Conservation (phyloP, 2,329 filamentous ascomycete genomes). For the Ambrosiella xylebori region DNA sequence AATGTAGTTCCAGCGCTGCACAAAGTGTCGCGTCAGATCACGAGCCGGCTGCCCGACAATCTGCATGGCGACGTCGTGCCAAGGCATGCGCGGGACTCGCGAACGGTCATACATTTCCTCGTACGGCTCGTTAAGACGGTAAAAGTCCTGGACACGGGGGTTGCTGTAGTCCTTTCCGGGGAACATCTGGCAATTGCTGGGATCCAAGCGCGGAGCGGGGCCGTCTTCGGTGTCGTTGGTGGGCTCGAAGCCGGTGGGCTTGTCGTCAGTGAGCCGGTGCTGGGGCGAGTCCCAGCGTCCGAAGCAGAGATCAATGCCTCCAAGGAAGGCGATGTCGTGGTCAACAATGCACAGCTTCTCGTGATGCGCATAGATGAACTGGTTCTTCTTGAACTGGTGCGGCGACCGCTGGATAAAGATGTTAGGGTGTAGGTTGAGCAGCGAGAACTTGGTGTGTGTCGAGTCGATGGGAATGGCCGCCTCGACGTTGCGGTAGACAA, state of each 20-base stretch:
- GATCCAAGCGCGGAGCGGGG: slow-evolving; percentile 48
- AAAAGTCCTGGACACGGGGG: slow-evolving; percentile 88
- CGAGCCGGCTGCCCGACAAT: slow-evolving; percentile 89
- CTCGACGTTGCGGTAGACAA: slow-evolving; percentile 95
- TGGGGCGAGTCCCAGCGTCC: slow-evolving; percentile 95
- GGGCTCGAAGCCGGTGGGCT: slow-evolving; percentile 81
- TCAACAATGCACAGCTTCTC: slow-evolving; percentile 97
- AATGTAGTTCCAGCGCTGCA: slow-evolving; percentile 96
- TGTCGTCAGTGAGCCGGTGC: slow-evolving; percentile 80
- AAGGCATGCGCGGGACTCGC: slow-evolving; percentile 84
- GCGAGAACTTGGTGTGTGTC: slow-evolving; percentile 91
- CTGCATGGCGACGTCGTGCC: slow-evolving; percentile 98
- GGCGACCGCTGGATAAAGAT: slow-evolving; percentile 91
- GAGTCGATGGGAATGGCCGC: slow-evolving; percentile 95
- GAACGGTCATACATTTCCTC: slow-evolving; percentile 97
- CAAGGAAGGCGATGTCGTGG: slow-evolving; percentile 87
- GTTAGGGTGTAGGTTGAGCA: slow-evolving; percentile 89
- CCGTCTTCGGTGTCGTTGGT: slow-evolving; percentile 30
- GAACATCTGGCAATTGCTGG: slow-evolving; percentile 89
- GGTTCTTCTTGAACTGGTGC: slow-evolving; percentile 96
- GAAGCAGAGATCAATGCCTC: slow-evolving; percentile 91
- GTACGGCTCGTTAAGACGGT: slow-evolving; percentile 79
- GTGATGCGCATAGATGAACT: slow-evolving; percentile 98
- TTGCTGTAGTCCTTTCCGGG: slow-evolving; percentile 98
- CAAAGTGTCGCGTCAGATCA: slow-evolving; percentile 87